Evolutionary conservation across 2,329 filamentous ascomycete species (phyloP), one percentile per base, ranked within the genome.

Genomic region (Penicillium olsonii): DNA sequence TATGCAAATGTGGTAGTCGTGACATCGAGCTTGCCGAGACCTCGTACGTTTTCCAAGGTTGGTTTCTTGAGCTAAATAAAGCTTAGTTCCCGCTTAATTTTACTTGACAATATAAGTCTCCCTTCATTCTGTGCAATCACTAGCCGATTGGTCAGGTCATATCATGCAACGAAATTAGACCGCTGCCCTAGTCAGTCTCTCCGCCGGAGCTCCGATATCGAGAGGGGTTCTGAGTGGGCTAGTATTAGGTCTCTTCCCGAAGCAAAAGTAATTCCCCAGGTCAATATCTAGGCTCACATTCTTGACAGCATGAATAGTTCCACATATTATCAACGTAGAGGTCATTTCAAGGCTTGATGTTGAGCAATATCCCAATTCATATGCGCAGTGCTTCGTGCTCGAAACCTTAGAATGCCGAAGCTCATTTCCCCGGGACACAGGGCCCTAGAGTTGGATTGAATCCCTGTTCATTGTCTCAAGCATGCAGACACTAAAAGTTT

Each of bases 191-290:
- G 8, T 27, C 31, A 17, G 9, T 31, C 50, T 31, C 39, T 12
- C 57, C 57, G 57, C 59, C 57, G 57, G 57, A 53, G 18, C 45
- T 59, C 57, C 57, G 57, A 48, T 47, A 42, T 45, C 43, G 35
- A 37, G 47, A 37, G 38, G 31, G 18, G 19, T 44, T 5, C 14
- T 19, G 31, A 20, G 12, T 22, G 17, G 19, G 41, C 22, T 40
- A 42, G 31, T 37, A 45, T 34, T 41, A 27, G 26, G 27, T 29
- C 29, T 46, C 44, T 48, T 47, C 24, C 52, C 49, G 49, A 56
- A n/a, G n/a, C n/a, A n/a, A n/a, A n/a, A n/a, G n/a, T n/a, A n/a
- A n/a, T n/a, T n/a, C n/a, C n/a, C n/a, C n/a, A n/a, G n/a, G n/a
- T n/a, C n/a, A n/a, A n/a, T n/a, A n/a, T n/a, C n/a, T n/a, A n/a